Conservation (phyloP, 768 basidiomycete species). For the Gloeostereum incarnatum region DNA sequence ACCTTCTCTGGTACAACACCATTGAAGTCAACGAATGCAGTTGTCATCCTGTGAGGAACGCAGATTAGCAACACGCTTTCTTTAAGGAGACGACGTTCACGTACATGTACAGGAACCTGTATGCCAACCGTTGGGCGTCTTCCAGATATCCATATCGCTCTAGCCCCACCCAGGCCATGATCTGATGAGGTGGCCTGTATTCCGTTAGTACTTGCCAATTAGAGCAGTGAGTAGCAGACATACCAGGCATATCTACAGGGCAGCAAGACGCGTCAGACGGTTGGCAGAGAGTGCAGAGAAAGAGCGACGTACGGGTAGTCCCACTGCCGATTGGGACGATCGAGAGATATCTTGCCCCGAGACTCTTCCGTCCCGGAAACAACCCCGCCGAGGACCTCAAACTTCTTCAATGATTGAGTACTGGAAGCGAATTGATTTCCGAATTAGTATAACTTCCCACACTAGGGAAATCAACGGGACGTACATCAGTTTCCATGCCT, state of each 20-base stretch:
- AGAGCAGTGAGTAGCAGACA: constrained; percentile 9
- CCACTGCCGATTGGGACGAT: constrained; percentile 98
- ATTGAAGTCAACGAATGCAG: constrained; percentile 93
- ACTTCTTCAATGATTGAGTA: constrained; percentile 82
- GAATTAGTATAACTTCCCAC: constrained; percentile 11
- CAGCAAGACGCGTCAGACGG: constrained; percentile 9
- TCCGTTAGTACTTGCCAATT: neutral
- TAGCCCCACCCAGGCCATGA: constrained; percentile 96
- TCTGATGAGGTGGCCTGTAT: constrained; percentile 89
- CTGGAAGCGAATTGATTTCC: constrained; percentile 32
- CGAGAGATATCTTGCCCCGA: constrained; percentile 89
- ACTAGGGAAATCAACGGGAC: constrained; percentile 20
- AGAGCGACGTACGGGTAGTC: constrained; percentile 75
- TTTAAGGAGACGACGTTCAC: constrained; percentile 2
- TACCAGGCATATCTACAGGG: constrained; percentile 58
- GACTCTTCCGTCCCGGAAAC: constrained; percentile 97
- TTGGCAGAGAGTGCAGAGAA: constrained; percentile 2
- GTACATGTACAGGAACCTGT: constrained; percentile 97
- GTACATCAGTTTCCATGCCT: constrained; percentile 88
- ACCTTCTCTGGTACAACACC: constrained; percentile 98
- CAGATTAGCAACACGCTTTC: neutral
- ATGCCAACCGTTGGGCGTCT: constrained; percentile 88
- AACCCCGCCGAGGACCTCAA: constrained; percentile 91
- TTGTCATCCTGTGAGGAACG: constrained; percentile 66
- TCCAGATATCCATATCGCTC: constrained; percentile 94